These are phyloP conservation scores for Entomophthora muscae DNA, from an alignment of 371 early-diverging fungal species.

Conservation along the genomic window DNA sequence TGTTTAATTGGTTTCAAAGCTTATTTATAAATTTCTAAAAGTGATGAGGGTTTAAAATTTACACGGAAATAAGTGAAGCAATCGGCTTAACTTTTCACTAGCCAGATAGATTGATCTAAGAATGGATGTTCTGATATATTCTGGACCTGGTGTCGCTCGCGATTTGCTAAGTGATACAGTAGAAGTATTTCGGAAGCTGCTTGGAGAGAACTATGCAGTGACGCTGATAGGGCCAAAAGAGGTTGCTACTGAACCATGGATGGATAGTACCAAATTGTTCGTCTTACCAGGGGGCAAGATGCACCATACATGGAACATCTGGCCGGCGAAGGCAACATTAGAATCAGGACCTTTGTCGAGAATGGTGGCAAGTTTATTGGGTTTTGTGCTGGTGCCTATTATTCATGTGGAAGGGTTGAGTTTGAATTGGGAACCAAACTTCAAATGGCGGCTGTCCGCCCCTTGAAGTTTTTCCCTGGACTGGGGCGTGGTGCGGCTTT, in stretches of 20 bases:
- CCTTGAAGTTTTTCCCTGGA: slow-evolving; percentile 51
- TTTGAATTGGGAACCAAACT: slow-evolving; percentile 53
- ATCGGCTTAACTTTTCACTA: no score
- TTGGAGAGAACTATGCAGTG: slow-evolving; percentile 70
- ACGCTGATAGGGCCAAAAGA: slow-evolving; percentile 53
- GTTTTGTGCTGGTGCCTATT: slow-evolving; percentile 88
- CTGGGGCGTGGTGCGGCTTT: slow-evolving; percentile 52
- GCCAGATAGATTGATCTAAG: no score
- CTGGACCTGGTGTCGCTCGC: slow-evolving; percentile 51
- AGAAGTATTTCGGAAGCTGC: slow-evolving; percentile 41
- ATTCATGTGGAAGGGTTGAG: slow-evolving; percentile 41
- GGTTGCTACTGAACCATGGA: slow-evolving; percentile 67
- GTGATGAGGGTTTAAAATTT: no score
- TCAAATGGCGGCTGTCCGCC: slow-evolving; percentile 53
- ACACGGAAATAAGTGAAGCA: no score
- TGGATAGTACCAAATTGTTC: slow-evolving; percentile 53
- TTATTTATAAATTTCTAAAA: no score
- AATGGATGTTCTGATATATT: slow-evolving; percentile 77
- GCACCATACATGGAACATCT: slow-evolving; percentile 55
- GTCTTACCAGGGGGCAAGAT: slow-evolving; percentile 84
- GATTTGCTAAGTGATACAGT: no score
- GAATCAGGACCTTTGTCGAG: slow-evolving; percentile 51
- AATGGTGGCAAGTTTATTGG: slow-evolving; percentile 81
- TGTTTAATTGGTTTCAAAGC: no score
- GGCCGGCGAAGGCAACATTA: slow-evolving; percentile 29